Conservation (phyloP, 1,284 basidiomycete genomes). For the Xerocomus nothofagi region DNA sequence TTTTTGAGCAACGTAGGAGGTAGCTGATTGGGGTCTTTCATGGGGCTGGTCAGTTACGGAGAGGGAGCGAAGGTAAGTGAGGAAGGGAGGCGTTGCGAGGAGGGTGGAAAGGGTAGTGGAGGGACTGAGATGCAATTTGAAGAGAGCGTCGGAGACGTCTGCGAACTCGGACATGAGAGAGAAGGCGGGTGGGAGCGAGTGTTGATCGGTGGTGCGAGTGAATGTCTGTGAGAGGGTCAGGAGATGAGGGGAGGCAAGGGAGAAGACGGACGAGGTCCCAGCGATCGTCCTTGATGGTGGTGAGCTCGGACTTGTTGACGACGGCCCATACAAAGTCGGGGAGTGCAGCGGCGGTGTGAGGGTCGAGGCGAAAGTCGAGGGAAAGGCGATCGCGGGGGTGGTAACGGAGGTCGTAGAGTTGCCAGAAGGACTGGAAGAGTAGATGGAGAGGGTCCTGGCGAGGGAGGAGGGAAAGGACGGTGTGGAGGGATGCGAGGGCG, state of each 20-base stretch:
- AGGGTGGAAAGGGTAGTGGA: conserved; percentile 56
- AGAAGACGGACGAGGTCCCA: conserved; percentile 80
- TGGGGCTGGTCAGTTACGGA: conserved; percentile 84
- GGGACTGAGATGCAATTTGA: conserved; percentile 54
- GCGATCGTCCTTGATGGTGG: conserved; percentile 63
- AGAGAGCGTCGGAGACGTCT: conserved; percentile 75
- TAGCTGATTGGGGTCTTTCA: conserved; percentile 53
- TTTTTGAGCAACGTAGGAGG: conserved; percentile 31
- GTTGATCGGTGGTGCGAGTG: conserved; percentile 72
- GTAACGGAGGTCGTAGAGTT: conserved; percentile 75
- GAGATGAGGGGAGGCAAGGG: neutral
- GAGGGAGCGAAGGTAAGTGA: conserved; percentile 77
- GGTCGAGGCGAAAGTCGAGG: conserved; percentile 74
- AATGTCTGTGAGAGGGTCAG: conserved; percentile 55
- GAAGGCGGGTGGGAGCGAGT: conserved; percentile 56
- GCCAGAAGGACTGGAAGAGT: conserved; percentile 57
- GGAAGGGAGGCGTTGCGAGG: conserved; percentile 62
- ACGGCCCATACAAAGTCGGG: conserved; percentile 82
- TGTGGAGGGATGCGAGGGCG: conserved; percentile 74
- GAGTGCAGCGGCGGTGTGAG: conserved; percentile 46
- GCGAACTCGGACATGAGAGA: conserved; percentile 82
- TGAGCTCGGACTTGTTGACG: conserved; percentile 76
- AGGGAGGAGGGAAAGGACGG: conserved; percentile 73
- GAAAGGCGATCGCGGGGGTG: conserved; percentile 66
- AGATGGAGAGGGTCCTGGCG: conserved; percentile 79